Conservation (phyloP, 192 early-diverging fungal genomes). For the Entrophospora sp. region DNA sequence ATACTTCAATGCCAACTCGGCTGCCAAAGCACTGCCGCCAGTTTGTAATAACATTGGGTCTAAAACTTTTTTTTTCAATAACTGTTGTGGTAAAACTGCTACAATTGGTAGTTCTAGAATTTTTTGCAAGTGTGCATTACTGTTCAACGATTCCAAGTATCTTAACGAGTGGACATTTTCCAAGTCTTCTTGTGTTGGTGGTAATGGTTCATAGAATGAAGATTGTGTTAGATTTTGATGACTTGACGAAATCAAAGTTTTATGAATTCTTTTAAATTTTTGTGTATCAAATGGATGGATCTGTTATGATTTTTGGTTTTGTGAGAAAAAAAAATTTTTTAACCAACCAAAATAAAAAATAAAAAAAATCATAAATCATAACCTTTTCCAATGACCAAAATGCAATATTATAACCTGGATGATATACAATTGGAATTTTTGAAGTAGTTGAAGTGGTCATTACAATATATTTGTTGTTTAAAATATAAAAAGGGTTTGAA, state of each 20-base stretch:
- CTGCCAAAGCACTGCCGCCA: slow-evolving; percentile 16
- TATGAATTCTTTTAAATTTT: slow-evolving; percentile 16
- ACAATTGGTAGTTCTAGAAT: slow-evolving; percentile 20
- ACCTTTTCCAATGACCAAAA: slow-evolving; percentile 16
- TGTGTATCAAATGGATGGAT: slow-evolving; percentile 17
- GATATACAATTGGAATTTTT: slow-evolving; percentile 16
- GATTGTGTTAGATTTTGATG: not conserved
- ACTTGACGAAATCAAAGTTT: not conserved
- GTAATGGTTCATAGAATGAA: slow-evolving; percentile 10
- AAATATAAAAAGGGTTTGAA: no score
- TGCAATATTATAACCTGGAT: slow-evolving; percentile 12
- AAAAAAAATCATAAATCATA: not conserved
- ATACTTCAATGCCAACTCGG: slow-evolving; percentile 19
- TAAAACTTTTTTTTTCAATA: slow-evolving; percentile 11
- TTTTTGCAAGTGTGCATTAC: not conserved
- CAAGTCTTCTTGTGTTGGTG: slow-evolving; percentile 9
- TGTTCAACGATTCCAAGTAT: slow-evolving; percentile 15
- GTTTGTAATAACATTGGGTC: slow-evolving; percentile 21
- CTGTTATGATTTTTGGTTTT: not conserved
- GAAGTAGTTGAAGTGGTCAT: no score
- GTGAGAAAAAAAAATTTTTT: not conserved
- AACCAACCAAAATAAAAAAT: not conserved
- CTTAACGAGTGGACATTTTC: slow-evolving; percentile 1
- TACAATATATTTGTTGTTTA: no score
- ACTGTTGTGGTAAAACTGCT: slow-evolving; percentile 6